Conservation (phyloP, 768 basidiomycete species). For the Xanthoconium stramineum region DNA sequence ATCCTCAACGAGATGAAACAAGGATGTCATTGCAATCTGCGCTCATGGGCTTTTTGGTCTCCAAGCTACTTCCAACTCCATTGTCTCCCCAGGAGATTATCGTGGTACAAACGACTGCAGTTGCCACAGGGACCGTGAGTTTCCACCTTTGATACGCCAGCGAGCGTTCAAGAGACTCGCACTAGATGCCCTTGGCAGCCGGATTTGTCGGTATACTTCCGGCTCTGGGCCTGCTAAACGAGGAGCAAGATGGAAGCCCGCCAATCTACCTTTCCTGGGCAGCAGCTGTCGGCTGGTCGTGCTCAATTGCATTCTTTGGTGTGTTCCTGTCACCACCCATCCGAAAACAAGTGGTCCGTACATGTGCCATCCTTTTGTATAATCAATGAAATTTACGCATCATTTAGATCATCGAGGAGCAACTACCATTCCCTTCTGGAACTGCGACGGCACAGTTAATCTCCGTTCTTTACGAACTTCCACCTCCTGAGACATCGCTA, state of each 20-base stretch:
- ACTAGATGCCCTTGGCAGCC: conserved; percentile 78
- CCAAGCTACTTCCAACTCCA: conserved; percentile 65
- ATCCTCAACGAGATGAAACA: conserved; percentile 2
- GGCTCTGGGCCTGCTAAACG: conserved; percentile 75
- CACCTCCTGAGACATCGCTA: conserved; percentile 59
- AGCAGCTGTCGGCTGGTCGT: conserved; percentile 80
- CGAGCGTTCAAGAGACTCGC: background rate
- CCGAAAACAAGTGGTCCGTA: conserved; percentile 85
- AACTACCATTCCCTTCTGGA: conserved; percentile 91
- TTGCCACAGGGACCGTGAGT: conserved; percentile 75
- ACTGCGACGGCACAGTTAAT: conserved; percentile 96
- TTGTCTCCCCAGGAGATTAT: conserved; percentile 92
- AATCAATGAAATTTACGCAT: conserved; percentile 1
- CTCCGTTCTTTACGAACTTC: conserved; percentile 78
- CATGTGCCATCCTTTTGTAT: background rate
- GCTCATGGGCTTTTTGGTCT: conserved; percentile 85
- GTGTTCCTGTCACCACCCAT: conserved; percentile 97
- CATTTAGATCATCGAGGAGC: conserved; percentile 83
- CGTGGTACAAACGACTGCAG: conserved; percentile 92
- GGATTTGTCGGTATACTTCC: conserved; percentile 93
- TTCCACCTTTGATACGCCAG: background rate
- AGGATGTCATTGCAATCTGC: conserved; percentile 98
- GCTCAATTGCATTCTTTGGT: conserved; percentile 93
- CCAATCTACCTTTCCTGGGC: conserved; percentile 75
- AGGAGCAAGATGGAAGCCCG: conserved; percentile 68